Evolutionary conservation across 106 monocot genomes (phyloP).

Genomic region (Acanthochlamys bracteata): DNA sequence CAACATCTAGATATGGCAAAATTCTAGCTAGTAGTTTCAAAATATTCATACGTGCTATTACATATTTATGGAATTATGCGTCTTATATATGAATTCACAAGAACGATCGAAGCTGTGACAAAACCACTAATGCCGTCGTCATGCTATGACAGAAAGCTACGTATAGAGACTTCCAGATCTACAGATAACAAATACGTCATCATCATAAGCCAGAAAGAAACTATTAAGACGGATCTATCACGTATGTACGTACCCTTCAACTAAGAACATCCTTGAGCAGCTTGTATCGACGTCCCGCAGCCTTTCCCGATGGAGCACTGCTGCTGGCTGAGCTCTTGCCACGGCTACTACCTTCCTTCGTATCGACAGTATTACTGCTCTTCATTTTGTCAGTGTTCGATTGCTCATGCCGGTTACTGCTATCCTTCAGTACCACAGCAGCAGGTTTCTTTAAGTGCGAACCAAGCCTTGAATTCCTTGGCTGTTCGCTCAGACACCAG

Average conservation of each 20-base stretch:
- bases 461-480: not conserved
- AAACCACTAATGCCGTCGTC: too few species aligned
- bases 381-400: slow-evolving; percentile 1
- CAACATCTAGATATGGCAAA: too few species aligned
- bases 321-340: not conserved
- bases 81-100: too few species aligned
- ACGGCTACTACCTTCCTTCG: not conserved
- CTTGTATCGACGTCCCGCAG: slow-evolving; percentile 14
- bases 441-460: not conserved
- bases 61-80: too few species aligned
- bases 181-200: too few species aligned
- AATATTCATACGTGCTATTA: too few species aligned
- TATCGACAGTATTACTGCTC: not conserved
- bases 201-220: too few species aligned
- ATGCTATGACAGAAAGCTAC: too few species aligned
- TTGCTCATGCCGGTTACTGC: not conserved
- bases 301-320: not conserved
- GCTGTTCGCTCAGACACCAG: slow-evolving; percentile 14
- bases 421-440: not conserved
- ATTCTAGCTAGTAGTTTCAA: too few species aligned
- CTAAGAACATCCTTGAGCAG: slow-evolving; percentile 15
- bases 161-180: too few species aligned
- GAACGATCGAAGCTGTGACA: too few species aligned
- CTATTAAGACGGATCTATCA: too few species aligned
- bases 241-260: not conserved